Base-by-base conservation (phyloP, 2,329 filamentous ascomycete genomes). In the Alternaria postmessia region DNA sequence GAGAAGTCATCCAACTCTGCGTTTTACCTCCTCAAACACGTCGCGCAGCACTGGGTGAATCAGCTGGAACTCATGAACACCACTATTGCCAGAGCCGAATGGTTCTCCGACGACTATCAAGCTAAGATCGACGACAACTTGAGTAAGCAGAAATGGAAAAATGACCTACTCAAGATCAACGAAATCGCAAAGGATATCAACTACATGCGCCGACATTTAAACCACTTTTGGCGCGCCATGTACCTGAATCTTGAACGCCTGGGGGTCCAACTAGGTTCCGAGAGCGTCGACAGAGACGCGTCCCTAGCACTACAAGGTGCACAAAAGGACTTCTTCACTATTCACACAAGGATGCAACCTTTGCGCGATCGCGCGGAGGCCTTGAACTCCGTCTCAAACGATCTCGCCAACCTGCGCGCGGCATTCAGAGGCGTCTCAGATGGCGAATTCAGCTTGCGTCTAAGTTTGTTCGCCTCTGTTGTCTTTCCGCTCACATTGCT, bases 91-190 rank as follows among this genome's bases (percentile, higher is more conserved):
- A 49, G 36, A 30, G 54, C 18, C 5, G 26, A 69, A 52, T 69
- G 61, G 61, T 66, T 71, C 36, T 56, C 62, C 0, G 66, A 68
- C 28, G 66, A 69, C 34, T 66, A 69, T 18, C 58, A 66, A 53
- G 65, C 63, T 1, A 44, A 59, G 1, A 52, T 64, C 3, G 59
- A 64, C 7, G 55, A 62, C 43, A 60, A 62, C 8, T 28, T 59
- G 34, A 42, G 12, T 20, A 43, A 22, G 12, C 20, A 48, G 16
- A 56, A 62, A 34, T 71, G 65, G 65, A 69, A 65, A 47, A 16
- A 26, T 3, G 63, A 68, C 20, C 56, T 71, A n/a, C 26, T 43
- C 20, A 46, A 57, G 5, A 58, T 71, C 14, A 58, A 64, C 2
- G 41, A 61, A 5, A 61, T 62, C 9, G 58, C 57, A 1, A 63